Base-by-base conservation (phyloP, 2,329 filamentous ascomycete genomes). In the Aspergillus udagawae region DNA sequence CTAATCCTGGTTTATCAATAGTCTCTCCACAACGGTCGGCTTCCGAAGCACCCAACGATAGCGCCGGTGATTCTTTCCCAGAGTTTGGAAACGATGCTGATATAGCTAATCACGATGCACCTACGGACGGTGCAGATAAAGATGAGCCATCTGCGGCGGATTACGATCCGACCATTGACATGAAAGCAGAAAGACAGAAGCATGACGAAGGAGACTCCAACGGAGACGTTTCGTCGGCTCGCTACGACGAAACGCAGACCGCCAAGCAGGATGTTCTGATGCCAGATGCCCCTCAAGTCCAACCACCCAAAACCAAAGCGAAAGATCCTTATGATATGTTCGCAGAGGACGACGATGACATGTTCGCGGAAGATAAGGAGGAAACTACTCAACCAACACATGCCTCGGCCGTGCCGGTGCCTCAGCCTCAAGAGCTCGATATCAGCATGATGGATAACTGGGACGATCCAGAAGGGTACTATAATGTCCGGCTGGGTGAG, bases 401-500 rank as follows among this genome's bases (percentile, higher is more conserved):
- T 53, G 74, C 75, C 32, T 79, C 80, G 32, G 80, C 80, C 21
- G 79, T 80, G 47, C 78, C 81, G 49, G 69, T 79, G 10, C 78
- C 79, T 42, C 79, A 80, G 72, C 80, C 79, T 64, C 77, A 86
- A 74, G 77, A 88, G 73, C 73, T 86, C 53, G 83, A 85, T 69
- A 86, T 86, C 61, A 90, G 88, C 60, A 90, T 93, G 73, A 84
- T 97, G 53, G 93, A 97, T 68, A 93, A 96, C 58, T 91, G 87
- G 87, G 92, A 96, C 70, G 94, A 97, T 70, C 86, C 89, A 53
- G 92, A 99, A 69, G 94, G 93, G 5, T 97, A 97, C 73, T 99
- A 97, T 80, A 95, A 94, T 75, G 87, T 97, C 57, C 91, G 95
- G 56, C 86, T 92, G 44, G 92, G 93, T 68, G 94, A 99, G 78